A percentile compares a stretch with the other conserved stretches of the same genome.
Evolutionary conservation across 2,329 filamentous ascomycete genomes (phyloP).

Genomic region (Cadophora gregata): DNA sequence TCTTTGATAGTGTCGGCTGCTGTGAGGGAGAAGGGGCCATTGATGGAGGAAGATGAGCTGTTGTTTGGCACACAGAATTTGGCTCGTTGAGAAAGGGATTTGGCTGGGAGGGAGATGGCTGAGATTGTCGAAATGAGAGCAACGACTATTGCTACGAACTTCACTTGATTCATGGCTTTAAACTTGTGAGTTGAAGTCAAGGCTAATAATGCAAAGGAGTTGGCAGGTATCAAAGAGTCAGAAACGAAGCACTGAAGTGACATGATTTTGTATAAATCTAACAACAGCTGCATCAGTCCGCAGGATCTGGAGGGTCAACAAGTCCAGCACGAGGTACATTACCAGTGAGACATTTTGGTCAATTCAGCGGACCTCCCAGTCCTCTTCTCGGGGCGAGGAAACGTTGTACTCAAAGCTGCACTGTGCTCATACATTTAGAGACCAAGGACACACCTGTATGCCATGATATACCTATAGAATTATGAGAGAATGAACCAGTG

Average conservation of each 20-base stretch:
- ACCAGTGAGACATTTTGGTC: not conserved
- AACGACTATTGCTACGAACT: not conserved
- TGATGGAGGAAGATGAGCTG: not conserved
- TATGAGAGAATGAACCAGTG: not conserved
- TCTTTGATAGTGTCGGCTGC: not conserved
- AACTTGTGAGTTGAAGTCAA: not conserved
- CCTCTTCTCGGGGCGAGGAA: not conserved
- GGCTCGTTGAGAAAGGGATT: not conserved
- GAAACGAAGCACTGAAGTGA: not conserved
- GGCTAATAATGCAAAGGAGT: not conserved
- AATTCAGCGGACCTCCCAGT: not conserved
- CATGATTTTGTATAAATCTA: not conserved
- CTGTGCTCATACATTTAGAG: not conserved
- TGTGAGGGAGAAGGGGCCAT: not conserved
- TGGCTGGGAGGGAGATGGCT: not conserved
- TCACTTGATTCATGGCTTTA: not conserved
- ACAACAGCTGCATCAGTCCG: not conserved
- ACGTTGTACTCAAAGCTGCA: not conserved
- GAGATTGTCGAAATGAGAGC: not conserved
- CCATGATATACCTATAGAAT: not conserved
- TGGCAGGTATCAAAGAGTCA: not conserved
- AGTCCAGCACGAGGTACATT: not conserved
- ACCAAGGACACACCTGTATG: not conserved
- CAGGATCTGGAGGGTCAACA: not conserved
- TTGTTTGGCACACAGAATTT: not conserved